Conservation (phyloP, 192 early-diverging fungal genomes). For the Thamnidium elegans region DNA sequence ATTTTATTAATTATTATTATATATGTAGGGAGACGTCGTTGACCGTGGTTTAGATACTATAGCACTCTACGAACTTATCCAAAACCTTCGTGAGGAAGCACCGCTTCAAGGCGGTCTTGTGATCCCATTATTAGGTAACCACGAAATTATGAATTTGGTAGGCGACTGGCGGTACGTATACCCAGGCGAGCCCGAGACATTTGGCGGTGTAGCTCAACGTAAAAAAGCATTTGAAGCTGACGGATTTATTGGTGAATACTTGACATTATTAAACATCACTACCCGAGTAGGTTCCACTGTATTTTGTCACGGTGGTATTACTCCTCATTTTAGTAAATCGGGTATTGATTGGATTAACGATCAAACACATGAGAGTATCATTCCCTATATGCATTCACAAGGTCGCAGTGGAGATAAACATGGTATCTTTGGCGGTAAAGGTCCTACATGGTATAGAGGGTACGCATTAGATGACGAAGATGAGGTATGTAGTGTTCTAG, state of each 20-base stretch:
- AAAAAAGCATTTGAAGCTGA: slow-evolving; percentile 42
- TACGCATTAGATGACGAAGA: slow-evolving; percentile 53
- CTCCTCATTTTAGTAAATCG: slow-evolving; percentile 19
- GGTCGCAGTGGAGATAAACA: slow-evolving; percentile 21
- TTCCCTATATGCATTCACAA: slow-evolving; percentile 21
- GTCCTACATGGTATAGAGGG: slow-evolving; percentile 55
- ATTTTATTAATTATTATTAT: not conserved
- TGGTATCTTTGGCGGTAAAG: slow-evolving; percentile 34
- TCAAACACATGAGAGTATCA: slow-evolving; percentile 33
- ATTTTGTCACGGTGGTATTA: slow-evolving; percentile 63
- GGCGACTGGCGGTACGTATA: slow-evolving; percentile 61
- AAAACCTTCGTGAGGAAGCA: slow-evolving; percentile 57
- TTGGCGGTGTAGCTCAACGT: slow-evolving; percentile 47
- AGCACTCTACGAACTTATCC: slow-evolving; percentile 57
- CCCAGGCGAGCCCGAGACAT: slow-evolving; percentile 47
- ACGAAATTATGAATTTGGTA: slow-evolving; percentile 64
- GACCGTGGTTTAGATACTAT: slow-evolving; percentile 76
- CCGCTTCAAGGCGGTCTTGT: slow-evolving; percentile 46
- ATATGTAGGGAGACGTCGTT: slow-evolving; percentile 64
- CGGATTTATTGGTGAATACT: slow-evolving; percentile 53
- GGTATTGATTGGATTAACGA: slow-evolving; percentile 54
- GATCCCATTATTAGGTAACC: slow-evolving; percentile 48
- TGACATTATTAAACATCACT: slow-evolving; percentile 44
- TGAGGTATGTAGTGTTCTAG: slow-evolving; percentile 43
- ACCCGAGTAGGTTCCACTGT: slow-evolving; percentile 49